These are phyloP conservation scores for Rhododendron vialii DNA, from an alignment of 148 eudicot species.

Conservation along the genomic window DNA sequence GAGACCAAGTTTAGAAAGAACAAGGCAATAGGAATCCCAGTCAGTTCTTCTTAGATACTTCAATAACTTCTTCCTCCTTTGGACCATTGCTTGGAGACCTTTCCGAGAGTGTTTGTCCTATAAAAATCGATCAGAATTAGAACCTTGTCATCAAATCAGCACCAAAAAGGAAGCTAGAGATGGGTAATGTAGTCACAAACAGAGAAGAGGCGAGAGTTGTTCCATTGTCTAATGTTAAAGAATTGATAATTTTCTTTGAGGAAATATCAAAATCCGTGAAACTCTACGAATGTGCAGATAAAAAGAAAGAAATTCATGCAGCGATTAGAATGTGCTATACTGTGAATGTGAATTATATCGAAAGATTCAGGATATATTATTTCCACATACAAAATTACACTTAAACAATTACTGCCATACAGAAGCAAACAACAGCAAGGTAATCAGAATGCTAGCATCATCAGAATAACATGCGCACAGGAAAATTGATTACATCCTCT, in stretches of 20 bases:
- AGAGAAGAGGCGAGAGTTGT: background rate
- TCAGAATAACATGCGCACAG: background rate
- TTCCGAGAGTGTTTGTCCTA: conserved; percentile 72
- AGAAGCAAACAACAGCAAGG: background rate
- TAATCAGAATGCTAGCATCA: background rate
- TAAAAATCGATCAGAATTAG: background rate
- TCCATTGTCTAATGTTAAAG: background rate
- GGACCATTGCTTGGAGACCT: conserved; percentile 63
- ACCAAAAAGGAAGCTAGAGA: background rate
- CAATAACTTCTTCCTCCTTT: conserved; percentile 61
- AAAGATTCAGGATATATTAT: background rate
- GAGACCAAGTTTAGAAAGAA: conserved; percentile 65
- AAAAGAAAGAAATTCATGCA: background rate
- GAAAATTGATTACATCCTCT: background rate
- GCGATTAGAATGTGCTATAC: background rate
- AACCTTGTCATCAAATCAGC: background rate
- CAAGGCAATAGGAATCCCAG: conserved; percentile 66
- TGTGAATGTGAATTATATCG: background rate
- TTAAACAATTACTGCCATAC: background rate
- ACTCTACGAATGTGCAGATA: background rate
- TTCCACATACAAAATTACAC: background rate
- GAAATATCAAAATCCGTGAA: background rate
- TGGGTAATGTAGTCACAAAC: background rate
- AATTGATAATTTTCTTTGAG: background rate
- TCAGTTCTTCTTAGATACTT: conserved; percentile 65